Evolutionary conservation across 2,329 filamentous ascomycete species (phyloP), one percentile per base, ranked within the genome.

Genomic region (Xylaria sp.): DNA sequence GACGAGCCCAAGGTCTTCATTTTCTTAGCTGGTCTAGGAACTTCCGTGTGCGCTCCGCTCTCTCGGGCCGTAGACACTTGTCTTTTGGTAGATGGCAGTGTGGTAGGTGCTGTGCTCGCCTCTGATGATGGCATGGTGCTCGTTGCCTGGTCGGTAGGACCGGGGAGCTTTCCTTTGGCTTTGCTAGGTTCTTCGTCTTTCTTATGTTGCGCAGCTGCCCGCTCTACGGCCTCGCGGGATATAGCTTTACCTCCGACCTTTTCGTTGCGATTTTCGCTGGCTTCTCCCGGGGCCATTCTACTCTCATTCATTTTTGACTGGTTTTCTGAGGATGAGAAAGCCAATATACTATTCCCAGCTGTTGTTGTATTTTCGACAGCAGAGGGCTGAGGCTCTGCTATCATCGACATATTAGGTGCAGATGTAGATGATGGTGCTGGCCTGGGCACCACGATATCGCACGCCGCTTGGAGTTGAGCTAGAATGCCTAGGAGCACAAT

Each of bases 401-500:
- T 17, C 38, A 11, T 45, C 33, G 45, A 1, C 9, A 23, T 19
- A 8, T 55, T 31, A 4, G 12, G 19, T 17, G 37, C 15, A 52
- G 37, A 40, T 38, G 50, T 21, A 23, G 47, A 43, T 15, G 51
- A 11, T n/a, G 14, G 28, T 14, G 40, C 45, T n/a, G 50, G 9
- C 14, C 8, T 40, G 14, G 64, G 61, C n/a, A 43, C 49, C 33
- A 70, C 69, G 7, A 77, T 68, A 9, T 82, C 74, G 52, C 86
- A 74, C 1, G 80, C 74, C 53, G 77, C 77, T 63, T 84, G 77
- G 21, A 89, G 76, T 64, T 86, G 85, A 3, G 88, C 88, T 61
- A 94, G 77, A 1, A 85, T 77, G 19, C 84, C 87, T 47, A 94
- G 73, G 9, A 94, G 81, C 65, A 91, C 82, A 19, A 92, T 79